Evolutionary conservation across 768 basidiomycete species (phyloP).

Genomic region (Daedalea quercina): DNA sequence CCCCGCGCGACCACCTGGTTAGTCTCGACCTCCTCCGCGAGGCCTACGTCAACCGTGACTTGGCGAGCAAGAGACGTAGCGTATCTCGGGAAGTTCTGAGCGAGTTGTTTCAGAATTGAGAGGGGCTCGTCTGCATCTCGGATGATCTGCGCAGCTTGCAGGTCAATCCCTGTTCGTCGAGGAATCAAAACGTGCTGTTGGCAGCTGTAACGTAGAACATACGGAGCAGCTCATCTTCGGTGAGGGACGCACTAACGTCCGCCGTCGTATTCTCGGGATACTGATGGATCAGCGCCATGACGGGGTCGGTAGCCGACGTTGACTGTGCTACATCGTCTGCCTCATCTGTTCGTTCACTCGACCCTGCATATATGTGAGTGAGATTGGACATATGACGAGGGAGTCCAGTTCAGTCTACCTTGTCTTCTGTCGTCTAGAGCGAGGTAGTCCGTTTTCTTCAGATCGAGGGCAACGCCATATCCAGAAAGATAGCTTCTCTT

Average conservation of each 20-base stretch:
- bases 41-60: conserved; percentile 41
- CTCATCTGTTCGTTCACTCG: neutral
- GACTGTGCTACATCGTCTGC: neutral
- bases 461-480: conserved; percentile 85
- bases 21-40: conserved; percentile 48
- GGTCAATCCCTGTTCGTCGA: conserved; percentile 46
- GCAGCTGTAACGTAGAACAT: conserved; percentile 19
- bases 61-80: conserved; percentile 67
- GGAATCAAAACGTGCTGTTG: neutral
- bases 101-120: conserved; percentile 53
- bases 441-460: conserved; percentile 97
- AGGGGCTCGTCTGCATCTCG: conserved; percentile 43
- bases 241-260: conserved; percentile 17
- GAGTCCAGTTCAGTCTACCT: conserved; percentile 7
- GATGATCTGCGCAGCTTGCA: conserved; percentile 73
- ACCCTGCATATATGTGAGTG: neutral
- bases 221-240: conserved; percentile 41
- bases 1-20: conserved; percentile 50
- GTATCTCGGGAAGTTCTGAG: conserved; percentile 89
- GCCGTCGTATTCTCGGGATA: conserved; percentile 18
- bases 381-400: neutral
- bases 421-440: conserved; percentile 77
- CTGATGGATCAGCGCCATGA: conserved; percentile 20
- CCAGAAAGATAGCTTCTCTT: conserved; percentile 59
- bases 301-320: conserved; percentile 9